Percentiles rank a stretch among this genome's conserved stretches.
These are phyloP conservation scores for Phytophthora sojae DNA, from an alignment of 352 stramenopile species.

Conservation along the genomic window DNA sequence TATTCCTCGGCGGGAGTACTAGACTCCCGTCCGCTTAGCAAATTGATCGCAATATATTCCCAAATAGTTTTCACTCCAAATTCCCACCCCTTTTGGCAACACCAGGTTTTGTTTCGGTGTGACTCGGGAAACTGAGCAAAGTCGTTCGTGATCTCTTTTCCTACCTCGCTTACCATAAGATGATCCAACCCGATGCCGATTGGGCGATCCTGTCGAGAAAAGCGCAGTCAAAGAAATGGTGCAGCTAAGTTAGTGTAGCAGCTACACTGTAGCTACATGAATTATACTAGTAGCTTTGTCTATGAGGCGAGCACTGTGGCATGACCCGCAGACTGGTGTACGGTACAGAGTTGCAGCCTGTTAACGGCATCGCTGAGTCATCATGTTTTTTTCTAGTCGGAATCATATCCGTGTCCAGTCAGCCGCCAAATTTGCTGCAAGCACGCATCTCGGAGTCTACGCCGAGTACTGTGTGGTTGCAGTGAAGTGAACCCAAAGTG, in stretches of 20 bases:
- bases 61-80: not conserved
- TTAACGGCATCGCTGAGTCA: too few species aligned
- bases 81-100: not conserved
- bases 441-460: not conserved
- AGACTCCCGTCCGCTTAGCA: not conserved
- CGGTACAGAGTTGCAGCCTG: too few species aligned
- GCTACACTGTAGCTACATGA: too few species aligned
- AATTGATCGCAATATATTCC: not conserved
- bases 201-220: not conserved
- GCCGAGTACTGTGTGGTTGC: conserved; percentile 17
- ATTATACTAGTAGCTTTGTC: too few species aligned
- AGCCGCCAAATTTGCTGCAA: not conserved
- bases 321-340: too few species aligned
- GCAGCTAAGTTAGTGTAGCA: too few species aligned
- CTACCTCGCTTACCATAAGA: not conserved
- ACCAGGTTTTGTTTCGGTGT: too few species aligned
- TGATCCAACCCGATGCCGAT: too few species aligned
- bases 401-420: too few species aligned
- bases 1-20: not conserved
- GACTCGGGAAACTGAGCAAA: not conserved
- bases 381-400: too few species aligned
- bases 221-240: too few species aligned
- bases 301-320: too few species aligned
- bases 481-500: conserved; percentile 21
- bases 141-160: not conserved